Evolutionary conservation across 2,329 filamentous ascomycete species (phyloP).

Genomic region (Orbilia brochopaga): DNA sequence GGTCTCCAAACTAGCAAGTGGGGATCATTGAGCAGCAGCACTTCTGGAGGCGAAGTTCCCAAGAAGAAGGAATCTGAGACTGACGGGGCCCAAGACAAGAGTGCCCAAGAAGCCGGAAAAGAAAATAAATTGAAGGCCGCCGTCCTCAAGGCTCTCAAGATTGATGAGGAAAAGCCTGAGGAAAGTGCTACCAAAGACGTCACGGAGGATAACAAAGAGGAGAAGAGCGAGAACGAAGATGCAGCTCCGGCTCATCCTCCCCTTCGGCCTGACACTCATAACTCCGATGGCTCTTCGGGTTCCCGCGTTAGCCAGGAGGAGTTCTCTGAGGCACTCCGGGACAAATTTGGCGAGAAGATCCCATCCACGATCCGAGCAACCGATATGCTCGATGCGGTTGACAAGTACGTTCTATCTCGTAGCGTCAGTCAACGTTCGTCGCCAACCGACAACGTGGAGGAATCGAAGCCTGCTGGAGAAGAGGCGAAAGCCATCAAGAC

Average conservation of each 20-base stretch:
- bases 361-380: conserved; percentile 33
- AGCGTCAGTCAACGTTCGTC: conserved; percentile 34
- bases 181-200: neutral
- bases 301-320: conserved; percentile 44
- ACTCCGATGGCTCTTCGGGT: conserved; percentile 35
- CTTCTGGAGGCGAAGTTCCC: conserved; percentile 13
- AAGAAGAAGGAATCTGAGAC: neutral
- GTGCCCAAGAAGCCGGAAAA: neutral
- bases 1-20: conserved; percentile 32
- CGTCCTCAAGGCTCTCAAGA: conserved; percentile 17
- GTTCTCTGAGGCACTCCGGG: conserved; percentile 39
- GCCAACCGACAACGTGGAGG: conserved; percentile 15
- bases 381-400: conserved; percentile 39
- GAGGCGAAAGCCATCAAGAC: neutral
- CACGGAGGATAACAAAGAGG: neutral
- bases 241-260: neutral
- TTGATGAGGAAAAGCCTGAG: neutral
- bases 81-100: neutral
- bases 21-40: conserved; percentile 3
- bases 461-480: neutral
- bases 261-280: conserved; percentile 27
- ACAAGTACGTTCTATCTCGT: conserved; percentile 36
- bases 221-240: neutral
- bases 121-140: conserved; percentile 8
- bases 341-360: conserved; percentile 42